These are phyloP conservation scores for Hura crepitans DNA, from an alignment of 441 rosid genomes.

Conservation along the genomic window DNA sequence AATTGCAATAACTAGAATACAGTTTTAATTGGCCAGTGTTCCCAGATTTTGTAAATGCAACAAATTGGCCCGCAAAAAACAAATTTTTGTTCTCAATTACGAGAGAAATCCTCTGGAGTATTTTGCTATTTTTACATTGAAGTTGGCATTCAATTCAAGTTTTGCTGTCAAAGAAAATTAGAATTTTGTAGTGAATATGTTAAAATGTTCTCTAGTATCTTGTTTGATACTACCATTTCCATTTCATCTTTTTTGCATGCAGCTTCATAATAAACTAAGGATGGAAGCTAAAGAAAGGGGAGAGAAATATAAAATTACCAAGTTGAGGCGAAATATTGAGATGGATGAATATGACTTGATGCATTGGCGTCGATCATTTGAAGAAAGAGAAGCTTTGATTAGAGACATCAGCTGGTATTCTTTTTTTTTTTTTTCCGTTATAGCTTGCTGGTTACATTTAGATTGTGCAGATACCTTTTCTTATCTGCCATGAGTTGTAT, in stretches of 20 bases:
- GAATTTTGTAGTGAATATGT: neutral
- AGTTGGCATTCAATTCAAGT: neutral
- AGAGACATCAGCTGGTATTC: slow-evolving; percentile 92
- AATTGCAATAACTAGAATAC: neutral
- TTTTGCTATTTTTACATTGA: neutral
- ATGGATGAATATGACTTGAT: slow-evolving; percentile 90
- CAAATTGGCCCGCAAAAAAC: neutral
- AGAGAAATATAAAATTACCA: slow-evolving; percentile 62
- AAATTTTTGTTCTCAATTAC: neutral
- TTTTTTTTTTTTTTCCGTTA: neutral
- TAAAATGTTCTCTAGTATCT: neutral
- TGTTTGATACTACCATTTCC: neutral
- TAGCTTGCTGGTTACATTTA: neutral
- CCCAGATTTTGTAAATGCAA: neutral
- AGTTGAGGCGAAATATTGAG: slow-evolving; percentile 74
- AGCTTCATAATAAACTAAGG: slow-evolving; percentile 68
- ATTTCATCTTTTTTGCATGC: slow-evolving; percentile 18
- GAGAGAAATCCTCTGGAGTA: too few relatives aligned
- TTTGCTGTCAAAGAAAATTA: neutral
- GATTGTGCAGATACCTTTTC: neutral
- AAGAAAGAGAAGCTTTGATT: slow-evolving; percentile 91
- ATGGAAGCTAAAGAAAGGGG: slow-evolving; percentile 71
- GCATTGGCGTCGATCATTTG: slow-evolving; percentile 87
- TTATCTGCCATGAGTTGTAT: neutral
- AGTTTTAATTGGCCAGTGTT: neutral